Base-by-base conservation (phyloP, 2,329 filamentous ascomycete genomes). In the Ceratocystiopsis minuta region DNA sequence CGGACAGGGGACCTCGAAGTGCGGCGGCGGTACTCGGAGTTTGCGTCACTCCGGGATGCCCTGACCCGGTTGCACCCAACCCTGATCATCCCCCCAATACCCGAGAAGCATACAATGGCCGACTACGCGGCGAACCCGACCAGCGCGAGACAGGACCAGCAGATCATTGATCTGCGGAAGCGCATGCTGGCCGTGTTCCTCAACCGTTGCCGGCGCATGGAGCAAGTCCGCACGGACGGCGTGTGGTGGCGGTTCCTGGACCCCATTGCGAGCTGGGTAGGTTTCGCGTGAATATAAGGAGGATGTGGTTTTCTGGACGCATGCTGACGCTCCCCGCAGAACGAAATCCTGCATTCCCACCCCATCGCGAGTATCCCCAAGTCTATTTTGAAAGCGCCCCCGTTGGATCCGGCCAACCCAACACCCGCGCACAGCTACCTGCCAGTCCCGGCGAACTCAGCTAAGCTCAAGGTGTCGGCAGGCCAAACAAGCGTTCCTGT, bases 181-280 rank as follows among this genome's bases (percentile, higher is more conserved):
- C 82, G 90, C 53, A 98, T 98, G 90, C 60, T 98, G 42, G 81
- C 82, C 5, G 90, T 96, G 0, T 98, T 98, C 53, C 59, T 98
- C 39, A 98, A 98, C 54, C 72, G 90, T 39, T 98, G 90, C 60
- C 75, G 87, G 49, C 75, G 77, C 48, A 96, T 96, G 88, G 82
- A 88, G 52, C 79, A 88, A 44, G 78, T 98, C 24, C 72, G 85
- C 41, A 82, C 86, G 46, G 90, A 98, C 55, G 88, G 88, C 3
- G 87, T 98, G 20, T 94, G 87, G 77, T 95, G 88, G 87, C 80
- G 86, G 50, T 98, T 98, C 55, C 68, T 98, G 32, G 90, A 98
- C 57, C 90, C 92, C 12, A 96, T 98, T 57, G 87, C 88, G 18
- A 96, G 90, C 72, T 98, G 90, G 90, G 86, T 94, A 74, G 33